A percentile compares a stretch with the other conserved stretches of the same genome.
phyloP scores from a whole-genome alignment of 1,284 basidiomycete genomes.

The Ceratorhiza oryzae-sativae region DNA sequence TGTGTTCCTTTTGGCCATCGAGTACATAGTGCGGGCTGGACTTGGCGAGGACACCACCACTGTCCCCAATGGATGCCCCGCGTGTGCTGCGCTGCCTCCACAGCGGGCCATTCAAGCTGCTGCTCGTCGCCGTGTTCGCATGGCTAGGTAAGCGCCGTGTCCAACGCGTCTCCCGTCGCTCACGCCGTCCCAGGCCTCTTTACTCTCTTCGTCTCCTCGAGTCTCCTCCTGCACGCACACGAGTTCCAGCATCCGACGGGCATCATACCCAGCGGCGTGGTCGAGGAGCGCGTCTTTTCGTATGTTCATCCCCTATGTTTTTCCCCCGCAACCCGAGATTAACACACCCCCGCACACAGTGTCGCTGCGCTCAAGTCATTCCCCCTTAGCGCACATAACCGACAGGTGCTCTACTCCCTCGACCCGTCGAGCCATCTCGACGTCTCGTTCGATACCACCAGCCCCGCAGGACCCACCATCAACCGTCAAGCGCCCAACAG shows the following conservation, averaged over 20 bases:
- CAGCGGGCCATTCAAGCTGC: conserved; percentile 30
- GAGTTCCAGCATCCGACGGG: conserved; percentile 16
- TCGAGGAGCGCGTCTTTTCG: conserved; percentile 26
- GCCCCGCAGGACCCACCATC: not conserved
- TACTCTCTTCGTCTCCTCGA: conserved; percentile 28
- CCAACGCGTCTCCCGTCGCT: not conserved
- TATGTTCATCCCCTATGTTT: not conserved
- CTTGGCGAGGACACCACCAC: not conserved
- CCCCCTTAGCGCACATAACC: conserved; percentile 14
- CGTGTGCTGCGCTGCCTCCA: conserved; percentile 17
- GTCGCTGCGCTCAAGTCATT: conserved; percentile 16
- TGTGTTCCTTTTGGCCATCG: conserved; percentile 20
- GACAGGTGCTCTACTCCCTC: not conserved
- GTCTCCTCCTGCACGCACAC: conserved; percentile 6
- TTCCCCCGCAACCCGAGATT: not conserved
- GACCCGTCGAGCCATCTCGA: conserved; percentile 13
- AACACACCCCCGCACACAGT: conserved; percentile 9
- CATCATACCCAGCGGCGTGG: conserved; percentile 21
- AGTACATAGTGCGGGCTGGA: conserved; percentile 18
- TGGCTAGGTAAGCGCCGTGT: conserved; percentile 25
- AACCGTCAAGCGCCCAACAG: conserved; percentile 1
- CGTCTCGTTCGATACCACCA: conserved; percentile 22
- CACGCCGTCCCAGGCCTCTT: conserved; percentile 20
- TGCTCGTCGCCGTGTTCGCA: not conserved
- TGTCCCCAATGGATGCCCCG: not conserved